Evolutionary conservation across 805 yeast genomes (phyloP).

Genomic region (Pichia pseudocactophila): DNA sequence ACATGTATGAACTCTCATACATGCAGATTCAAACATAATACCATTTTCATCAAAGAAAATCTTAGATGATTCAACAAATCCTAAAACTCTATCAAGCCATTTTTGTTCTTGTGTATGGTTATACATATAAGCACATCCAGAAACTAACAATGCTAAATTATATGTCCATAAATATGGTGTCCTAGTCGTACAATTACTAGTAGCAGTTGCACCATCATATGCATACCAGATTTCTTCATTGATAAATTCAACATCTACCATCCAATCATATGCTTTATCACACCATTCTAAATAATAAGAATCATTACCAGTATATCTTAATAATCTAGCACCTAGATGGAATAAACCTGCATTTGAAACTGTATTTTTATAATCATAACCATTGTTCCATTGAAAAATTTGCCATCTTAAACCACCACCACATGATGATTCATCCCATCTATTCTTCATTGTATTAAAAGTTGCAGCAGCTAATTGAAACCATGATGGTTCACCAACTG

Average conservation of each 20-base stretch:
- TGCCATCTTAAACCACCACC: constrained; percentile 96
- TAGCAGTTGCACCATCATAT: constrained; percentile 60
- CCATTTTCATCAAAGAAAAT: constrained; percentile 41
- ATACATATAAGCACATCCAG: constrained; percentile 77
- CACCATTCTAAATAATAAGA: constrained; percentile 64
- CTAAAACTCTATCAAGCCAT: constrained; percentile 59
- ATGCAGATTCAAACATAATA: constrained; percentile 75
- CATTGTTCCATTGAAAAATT: constrained; percentile 88
- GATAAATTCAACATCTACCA: constrained; percentile 44
- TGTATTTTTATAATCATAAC: constrained; percentile 87
- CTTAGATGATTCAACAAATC: constrained; percentile 44
- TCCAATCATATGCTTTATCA: constrained; percentile 75
- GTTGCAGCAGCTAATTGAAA: constrained; percentile 78
- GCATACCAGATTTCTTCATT: constrained; percentile 37
- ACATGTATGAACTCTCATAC: constrained; percentile 59
- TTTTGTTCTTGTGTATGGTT: constrained; percentile 55
- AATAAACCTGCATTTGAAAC: constrained; percentile 87
- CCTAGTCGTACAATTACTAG: constrained; percentile 51
- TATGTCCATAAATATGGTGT: constrained; percentile 72
- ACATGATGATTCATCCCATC: constrained; percentile 77
- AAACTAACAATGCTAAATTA: constrained; percentile 69
- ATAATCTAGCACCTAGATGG: constrained; percentile 79
- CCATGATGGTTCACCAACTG: constrained; percentile 62
- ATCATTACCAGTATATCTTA: constrained; percentile 69
- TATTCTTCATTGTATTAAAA: constrained; percentile 77